Conservation (phyloP, 129 eudicot genomes). For the Cynara cardunculus region DNA sequence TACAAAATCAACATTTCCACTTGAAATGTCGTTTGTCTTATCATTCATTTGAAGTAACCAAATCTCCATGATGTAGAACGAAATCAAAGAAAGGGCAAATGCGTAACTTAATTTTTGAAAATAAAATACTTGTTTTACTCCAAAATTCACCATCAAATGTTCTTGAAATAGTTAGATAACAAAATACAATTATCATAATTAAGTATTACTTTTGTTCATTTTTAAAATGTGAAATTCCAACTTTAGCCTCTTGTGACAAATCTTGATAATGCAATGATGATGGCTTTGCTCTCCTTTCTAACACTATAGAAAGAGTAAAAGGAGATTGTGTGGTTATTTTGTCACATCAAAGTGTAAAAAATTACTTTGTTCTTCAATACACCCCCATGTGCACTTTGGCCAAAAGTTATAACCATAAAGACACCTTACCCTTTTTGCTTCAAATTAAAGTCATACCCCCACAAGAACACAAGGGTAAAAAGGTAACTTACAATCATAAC, state of each 20-base stretch:
- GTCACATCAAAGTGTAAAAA: slow-evolving; percentile 9
- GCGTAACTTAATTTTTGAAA: neutral
- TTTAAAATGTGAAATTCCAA: neutral
- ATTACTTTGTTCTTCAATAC: neutral
- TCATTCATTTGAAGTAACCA: no score
- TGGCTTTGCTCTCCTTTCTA: neutral
- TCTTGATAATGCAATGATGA: neutral
- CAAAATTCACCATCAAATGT: neutral
- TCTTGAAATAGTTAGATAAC: neutral
- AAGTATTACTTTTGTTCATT: neutral
- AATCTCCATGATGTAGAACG: neutral
- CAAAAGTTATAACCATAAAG: slow-evolving; percentile 6
- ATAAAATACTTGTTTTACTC: neutral
- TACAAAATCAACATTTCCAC: no score
- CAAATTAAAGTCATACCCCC: slow-evolving; percentile 13
- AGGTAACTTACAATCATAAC: neutral
- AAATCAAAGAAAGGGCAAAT: neutral
- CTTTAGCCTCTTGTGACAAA: neutral
- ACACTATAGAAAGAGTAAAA: neutral
- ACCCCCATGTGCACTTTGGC: slow-evolving; percentile 12
- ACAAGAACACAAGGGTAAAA: neutral
- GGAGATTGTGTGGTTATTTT: slow-evolving; percentile 20
- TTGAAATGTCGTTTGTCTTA: no score
- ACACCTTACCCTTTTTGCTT: slow-evolving; percentile 3
- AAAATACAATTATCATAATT: neutral